phyloP scores from a whole-genome alignment of 768 basidiomycete species.

The Hypholoma sublateritium region DNA sequence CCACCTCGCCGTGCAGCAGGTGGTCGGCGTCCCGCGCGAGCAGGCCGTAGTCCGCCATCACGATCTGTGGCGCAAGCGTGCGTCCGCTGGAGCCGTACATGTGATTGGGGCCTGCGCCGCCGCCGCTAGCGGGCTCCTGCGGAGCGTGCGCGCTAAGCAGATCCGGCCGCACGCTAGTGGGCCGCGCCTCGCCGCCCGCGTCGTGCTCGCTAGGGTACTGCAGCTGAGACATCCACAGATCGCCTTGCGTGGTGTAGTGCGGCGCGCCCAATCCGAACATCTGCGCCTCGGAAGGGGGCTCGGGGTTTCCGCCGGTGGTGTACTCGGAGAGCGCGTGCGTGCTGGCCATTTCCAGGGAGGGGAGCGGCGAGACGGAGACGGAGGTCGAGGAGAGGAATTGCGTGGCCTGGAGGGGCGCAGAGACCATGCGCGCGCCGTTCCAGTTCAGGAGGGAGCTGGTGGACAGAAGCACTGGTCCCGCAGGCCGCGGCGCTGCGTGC shows the following conservation, averaged over 20 bases:
- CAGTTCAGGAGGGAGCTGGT: constrained; percentile 40
- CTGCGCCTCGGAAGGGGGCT: constrained; percentile 6
- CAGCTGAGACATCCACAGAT: constrained; percentile 15
- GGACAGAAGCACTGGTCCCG: not conserved
- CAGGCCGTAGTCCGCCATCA: constrained; percentile 4
- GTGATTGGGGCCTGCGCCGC: not conserved
- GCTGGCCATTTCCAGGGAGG: constrained; percentile 9
- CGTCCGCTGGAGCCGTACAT: not conserved
- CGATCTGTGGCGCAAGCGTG: not conserved
- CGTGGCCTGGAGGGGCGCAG: constrained; percentile 20
- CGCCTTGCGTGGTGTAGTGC: constrained; percentile 9
- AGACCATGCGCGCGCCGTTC: constrained; percentile 29
- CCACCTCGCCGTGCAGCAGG: constrained; percentile 1
- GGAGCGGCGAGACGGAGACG: constrained; percentile 16
- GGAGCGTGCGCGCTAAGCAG: not conserved
- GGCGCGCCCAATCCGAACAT: constrained; percentile 6
- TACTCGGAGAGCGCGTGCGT: constrained; percentile 17
- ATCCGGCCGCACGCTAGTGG: not conserved
- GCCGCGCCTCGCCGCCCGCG: not conserved
- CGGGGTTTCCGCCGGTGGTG: constrained; percentile 19
- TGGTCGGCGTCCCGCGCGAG: not conserved
- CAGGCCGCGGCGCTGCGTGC: constrained; percentile 4
- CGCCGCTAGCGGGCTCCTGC: not conserved
- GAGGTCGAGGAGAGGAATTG: constrained; percentile 21
- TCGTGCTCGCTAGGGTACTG: constrained; percentile 5